Base-by-base conservation (phyloP, 768 basidiomycete species). In the Mycena sanguinolenta region DNA sequence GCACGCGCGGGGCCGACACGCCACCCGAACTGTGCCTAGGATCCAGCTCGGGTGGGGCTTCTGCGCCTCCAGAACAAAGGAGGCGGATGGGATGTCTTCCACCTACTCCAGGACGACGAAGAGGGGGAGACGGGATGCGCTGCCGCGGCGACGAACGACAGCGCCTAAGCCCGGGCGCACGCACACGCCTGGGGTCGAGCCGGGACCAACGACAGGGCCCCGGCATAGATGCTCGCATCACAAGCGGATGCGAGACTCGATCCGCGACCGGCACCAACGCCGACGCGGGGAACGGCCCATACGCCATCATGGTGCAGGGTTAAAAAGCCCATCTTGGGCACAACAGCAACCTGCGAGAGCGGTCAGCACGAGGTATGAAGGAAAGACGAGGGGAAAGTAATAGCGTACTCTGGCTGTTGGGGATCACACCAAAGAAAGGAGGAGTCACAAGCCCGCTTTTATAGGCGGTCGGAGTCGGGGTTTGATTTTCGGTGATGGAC, bases 321-420 rank as follows among this genome's bases (percentile, higher is more conserved):
- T 19, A 1, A 46, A 10, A 4, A 52, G 61, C 61, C 61, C 61
- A 63, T 63, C 61, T 25, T 63, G 61, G 61, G 61, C 61, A 10
- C 60, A 62, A 53, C 62, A 36, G 62, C 17, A 38, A 53, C 49
- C 62, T 63, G 27, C 8, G 39, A 38, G 36, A 63, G 50, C 28
- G 21, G 44, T 46, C 10, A 46, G 36, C 4, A 44, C 8, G 21
- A 19, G 19, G 17, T n/a, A 12, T 14, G 0, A n/a, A 59, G 42
- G 39, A 5, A 12, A 9, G n/a, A n/a, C n/a, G n/a, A 19, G 17
- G 25, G 44, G 25, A 46, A 36, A 23, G n/a, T 12, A n/a, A 27
- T 17, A 14, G 60, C 62, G 23, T 39, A 63, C 62, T 63, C 34
- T 38, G 12, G 32, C 62, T 49, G 62, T 28, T 34, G 62, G 62